Base-by-base conservation (phyloP, 1,139 yeast genomes). In the Magnusiomyces starmeri region DNA sequence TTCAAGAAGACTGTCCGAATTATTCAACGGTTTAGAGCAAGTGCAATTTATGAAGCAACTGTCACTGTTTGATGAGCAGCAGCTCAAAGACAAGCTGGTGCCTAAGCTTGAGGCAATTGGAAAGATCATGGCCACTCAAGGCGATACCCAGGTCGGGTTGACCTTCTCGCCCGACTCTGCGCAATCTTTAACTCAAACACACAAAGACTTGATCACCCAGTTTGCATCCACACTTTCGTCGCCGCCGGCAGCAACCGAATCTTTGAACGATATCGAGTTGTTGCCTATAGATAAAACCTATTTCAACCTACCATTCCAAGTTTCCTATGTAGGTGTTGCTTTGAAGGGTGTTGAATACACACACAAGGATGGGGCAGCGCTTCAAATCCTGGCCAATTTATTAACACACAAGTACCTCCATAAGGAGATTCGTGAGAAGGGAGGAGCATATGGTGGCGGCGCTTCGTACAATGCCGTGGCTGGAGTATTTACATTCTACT, bases 401-500 rank as follows among this genome's bases (percentile, higher is more conserved):
- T 70, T 90, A 59, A 83, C 96, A 0, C 90, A 84, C 69, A 85
- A 86, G 64, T 81, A 86, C 60, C 73, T 94, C 48, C 98, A 92
- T 66, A 80, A 88, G 12, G 96, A 89, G 57, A 82, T 92, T 43
- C 79, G 98, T 60, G 98, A 92, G 66, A 82, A 92, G 62, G 96
- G 96, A 56, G 98, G 98, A 51, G 98, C 98, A 0, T 92, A 92
- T 64, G 98, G 98, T 8, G 97, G 96, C 12, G 98, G 98, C 2
- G 85, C 95, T 16, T 73, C 78, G 18, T 90, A 82, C 65, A 87
- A 84, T 63, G 90, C 94, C 0, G 66, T 88, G 27, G 89, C 86
- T 51, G 97, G 97, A 0, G 65, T 83, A 2, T 78, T 90, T 61
- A 79, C 85, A 50, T 89, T 78, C 70, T 94, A 85, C 69, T 88